Evolutionary conservation across 768 basidiomycete genomes (phyloP), one percentile per base, ranked within the genome.

Genomic region (Amylocystis lapponica): DNA sequence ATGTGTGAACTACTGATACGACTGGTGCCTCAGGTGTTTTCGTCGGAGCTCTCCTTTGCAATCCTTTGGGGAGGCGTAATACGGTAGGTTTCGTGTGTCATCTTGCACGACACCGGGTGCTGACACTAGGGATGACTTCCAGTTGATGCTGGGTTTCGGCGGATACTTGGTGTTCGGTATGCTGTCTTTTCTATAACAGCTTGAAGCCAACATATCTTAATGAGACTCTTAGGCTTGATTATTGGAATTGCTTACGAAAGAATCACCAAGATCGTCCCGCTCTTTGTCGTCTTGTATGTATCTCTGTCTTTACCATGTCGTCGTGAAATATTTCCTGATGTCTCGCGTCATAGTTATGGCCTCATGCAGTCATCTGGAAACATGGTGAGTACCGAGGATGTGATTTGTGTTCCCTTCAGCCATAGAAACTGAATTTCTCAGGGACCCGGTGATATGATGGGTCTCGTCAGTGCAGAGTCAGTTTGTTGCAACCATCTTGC

Each of bases 321-420:
- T n/a, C 19, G 5, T 16, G 3, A 17, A 31, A n/a, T n/a, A n/a
- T n/a, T n/a, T n/a, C 10, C 29, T 41, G n/a, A 31, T 31, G 5
- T 4, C 31, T 4, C 21, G 16, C n/a, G 8, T 21, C 36, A 38
- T 45, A 81, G 79, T 50, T 86, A 83, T 57, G 84, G 79, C 2
- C 62, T 83, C 41, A 82, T 86, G 82, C 79, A 83, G 51, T 82
- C 78, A 3, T 74, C 70, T 34, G 83, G 82, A n/a, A 85, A 85
- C 52, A 36, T 84, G 64, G 78, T 75, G 55, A 29, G 65, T 55
- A 4, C 26, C 27, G 13, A 11, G 5, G 25, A 30, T 27, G 27
- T 17, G 17, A 22, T 29, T 11, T 21, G 46, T 23, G 19, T 39
- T 19, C 21, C 29, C 29, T 19, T 27, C n/a, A 30, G 39, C 23